Evolutionary conservation across 352 stramenopile genomes (phyloP).

Genomic region (Thraustochytrium sp.): DNA sequence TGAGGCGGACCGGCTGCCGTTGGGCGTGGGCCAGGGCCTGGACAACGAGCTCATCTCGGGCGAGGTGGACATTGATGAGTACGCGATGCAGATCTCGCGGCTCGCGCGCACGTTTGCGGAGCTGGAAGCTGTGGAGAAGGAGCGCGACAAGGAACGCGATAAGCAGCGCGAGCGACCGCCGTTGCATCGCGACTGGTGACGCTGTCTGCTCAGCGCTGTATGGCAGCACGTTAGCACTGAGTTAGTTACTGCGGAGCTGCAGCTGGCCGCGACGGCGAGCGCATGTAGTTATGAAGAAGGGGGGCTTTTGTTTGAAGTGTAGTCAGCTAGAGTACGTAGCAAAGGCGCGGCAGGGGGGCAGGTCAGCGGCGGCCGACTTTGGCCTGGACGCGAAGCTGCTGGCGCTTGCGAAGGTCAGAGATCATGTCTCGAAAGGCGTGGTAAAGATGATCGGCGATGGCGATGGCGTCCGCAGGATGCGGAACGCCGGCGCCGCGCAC

Average conservation of each 20-base stretch:
- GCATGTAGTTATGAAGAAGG: too few relatives aligned
- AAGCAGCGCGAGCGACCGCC: neutral
- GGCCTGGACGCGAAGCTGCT: neutral
- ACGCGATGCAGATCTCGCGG: neutral
- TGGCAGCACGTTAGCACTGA: too few relatives aligned
- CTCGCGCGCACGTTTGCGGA: conserved; percentile 16
- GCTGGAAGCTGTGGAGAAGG: too few relatives aligned
- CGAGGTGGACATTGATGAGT: conserved; percentile 19
- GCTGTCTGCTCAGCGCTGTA: too few relatives aligned
- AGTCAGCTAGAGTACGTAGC: too few relatives aligned
- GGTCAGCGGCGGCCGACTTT: neutral
- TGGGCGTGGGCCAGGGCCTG: conserved; percentile 10
- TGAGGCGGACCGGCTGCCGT: neutral
- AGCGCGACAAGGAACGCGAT: neutral
- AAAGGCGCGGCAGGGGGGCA: neutral
- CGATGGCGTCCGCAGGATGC: neutral
- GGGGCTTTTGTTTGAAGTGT: too few relatives aligned
- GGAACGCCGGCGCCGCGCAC: too few relatives aligned
- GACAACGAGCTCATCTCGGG: conserved; percentile 16
- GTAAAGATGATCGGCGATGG: neutral
- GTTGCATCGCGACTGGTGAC: neutral
- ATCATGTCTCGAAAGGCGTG: conserved; percentile 5
- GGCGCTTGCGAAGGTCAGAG: neutral
- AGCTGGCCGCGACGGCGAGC: too few relatives aligned
- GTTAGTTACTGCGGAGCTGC: too few relatives aligned